These are phyloP conservation scores for Spathaspora gorwiae DNA, from an alignment of 805 yeast genomes.

Conservation along the genomic window DNA sequence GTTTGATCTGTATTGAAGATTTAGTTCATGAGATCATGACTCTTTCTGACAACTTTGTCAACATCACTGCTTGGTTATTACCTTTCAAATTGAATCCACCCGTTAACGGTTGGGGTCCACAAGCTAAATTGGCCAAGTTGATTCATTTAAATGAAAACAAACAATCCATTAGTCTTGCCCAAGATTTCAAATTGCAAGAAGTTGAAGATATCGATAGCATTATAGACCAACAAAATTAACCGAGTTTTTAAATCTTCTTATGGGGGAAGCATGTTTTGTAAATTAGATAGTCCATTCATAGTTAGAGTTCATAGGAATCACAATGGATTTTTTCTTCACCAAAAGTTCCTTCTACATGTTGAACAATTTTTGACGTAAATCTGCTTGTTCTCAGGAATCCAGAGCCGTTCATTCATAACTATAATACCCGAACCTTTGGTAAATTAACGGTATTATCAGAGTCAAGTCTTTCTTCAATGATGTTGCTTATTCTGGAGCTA, in stretches of 20 bases:
- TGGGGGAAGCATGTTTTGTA: background rate
- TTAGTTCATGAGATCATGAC: constrained; percentile 65
- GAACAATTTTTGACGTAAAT: too few species aligned
- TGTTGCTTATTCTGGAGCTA: too few species aligned
- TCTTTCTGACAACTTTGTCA: constrained; percentile 61
- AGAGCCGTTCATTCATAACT: too few species aligned
- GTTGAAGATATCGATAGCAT: constrained; percentile 64
- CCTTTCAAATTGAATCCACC: constrained; percentile 71
- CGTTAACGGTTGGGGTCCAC: constrained; percentile 70
- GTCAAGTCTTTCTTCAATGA: too few species aligned
- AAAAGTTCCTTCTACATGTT: too few species aligned
- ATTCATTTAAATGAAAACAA: constrained; percentile 50
- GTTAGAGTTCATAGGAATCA: too few species aligned
- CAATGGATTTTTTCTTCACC: too few species aligned
- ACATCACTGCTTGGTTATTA: constrained; percentile 55
- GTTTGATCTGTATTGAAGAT: constrained; percentile 78
- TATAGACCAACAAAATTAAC: constrained; percentile 60
- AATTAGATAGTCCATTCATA: background rate
- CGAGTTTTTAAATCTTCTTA: background rate
- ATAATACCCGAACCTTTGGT: too few species aligned
- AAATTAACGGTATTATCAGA: too few species aligned
- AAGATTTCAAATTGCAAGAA: constrained; percentile 62
- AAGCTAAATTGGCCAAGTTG: constrained; percentile 62
- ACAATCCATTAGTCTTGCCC: constrained; percentile 51
- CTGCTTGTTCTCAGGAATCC: too few species aligned